These are phyloP conservation scores for Crithidia sp. DNA, from an alignment of 208 protist genomes.

Conservation along the genomic window DNA sequence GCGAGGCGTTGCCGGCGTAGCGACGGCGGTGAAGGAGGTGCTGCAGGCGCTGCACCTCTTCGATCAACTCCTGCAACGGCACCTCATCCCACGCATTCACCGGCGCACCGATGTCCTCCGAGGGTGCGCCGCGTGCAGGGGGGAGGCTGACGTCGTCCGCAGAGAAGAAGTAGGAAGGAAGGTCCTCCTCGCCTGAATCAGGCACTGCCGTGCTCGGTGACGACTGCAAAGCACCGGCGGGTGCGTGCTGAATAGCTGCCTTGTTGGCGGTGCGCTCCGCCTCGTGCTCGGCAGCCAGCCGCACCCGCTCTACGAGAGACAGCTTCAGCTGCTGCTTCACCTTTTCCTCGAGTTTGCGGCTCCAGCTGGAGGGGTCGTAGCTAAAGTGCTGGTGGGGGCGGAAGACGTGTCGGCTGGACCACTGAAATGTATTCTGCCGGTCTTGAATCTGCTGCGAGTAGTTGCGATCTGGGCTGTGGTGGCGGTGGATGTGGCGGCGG, in stretches of 20 bases:
- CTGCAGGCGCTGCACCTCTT: slow-evolving; percentile 37
- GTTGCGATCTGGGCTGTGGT: slow-evolving; percentile 65
- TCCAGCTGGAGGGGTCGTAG: slow-evolving; percentile 83
- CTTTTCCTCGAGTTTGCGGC: slow-evolving; percentile 56
- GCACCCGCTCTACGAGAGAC: slow-evolving; percentile 54
- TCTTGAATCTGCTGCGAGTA: slow-evolving; percentile 75
- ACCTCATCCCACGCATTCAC: slow-evolving; percentile 9
- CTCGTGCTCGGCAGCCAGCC: slow-evolving; percentile 40
- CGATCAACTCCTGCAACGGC: slow-evolving; percentile 54
- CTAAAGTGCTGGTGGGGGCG: slow-evolving; percentile 87
- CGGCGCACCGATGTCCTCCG: not conserved
- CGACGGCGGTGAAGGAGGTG: slow-evolving; percentile 39
- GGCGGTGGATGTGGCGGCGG: slow-evolving; percentile 19
- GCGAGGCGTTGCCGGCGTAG: slow-evolving; percentile 33
- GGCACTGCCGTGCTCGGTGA: not conserved
- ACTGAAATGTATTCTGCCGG: slow-evolving; percentile 75
- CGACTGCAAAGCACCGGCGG: not conserved
- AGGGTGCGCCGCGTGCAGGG: not conserved
- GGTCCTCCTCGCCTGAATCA: not conserved
- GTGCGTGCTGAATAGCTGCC: not conserved
- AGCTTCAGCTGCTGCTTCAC: slow-evolving; percentile 42
- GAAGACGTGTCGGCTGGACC: slow-evolving; percentile 63
- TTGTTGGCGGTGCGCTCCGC: slow-evolving; percentile 26
- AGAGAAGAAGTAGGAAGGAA: slow-evolving; percentile 22
- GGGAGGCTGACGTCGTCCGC: not conserved